Conservation (phyloP, 176 grass and related monocot genomes). For the Aegilops speltoides region DNA sequence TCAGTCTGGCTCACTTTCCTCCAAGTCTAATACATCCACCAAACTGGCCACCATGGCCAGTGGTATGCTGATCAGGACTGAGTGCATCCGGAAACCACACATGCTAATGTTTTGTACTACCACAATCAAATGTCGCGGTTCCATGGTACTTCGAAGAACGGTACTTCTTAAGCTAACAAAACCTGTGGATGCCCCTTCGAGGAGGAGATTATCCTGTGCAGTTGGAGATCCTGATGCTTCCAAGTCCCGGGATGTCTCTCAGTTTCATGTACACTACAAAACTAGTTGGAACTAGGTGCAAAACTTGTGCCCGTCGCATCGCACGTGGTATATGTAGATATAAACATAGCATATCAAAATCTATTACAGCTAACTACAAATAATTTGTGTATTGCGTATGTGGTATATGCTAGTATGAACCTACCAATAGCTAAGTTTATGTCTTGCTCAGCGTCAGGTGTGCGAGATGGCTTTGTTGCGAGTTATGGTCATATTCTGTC, state of each 20-base stretch:
- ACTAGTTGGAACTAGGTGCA: not conserved
- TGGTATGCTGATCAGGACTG: not conserved
- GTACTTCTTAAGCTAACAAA: not conserved
- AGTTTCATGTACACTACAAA: not conserved
- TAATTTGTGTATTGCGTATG: not conserved
- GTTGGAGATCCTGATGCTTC: not conserved
- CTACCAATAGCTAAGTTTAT: not conserved
- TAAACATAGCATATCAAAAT: not conserved
- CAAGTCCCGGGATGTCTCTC: not conserved
- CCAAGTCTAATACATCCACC: not conserved
- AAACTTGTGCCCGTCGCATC: not conserved
- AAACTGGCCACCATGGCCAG: not conserved
- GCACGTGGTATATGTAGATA: not conserved
- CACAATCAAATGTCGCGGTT: not conserved
- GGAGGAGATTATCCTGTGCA: not conserved
- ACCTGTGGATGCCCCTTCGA: not conserved
- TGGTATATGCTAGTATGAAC: not conserved
- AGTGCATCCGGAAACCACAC: not conserved
- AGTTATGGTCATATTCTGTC: not conserved
- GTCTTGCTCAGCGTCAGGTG: not conserved
- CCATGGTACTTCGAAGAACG: not conserved
- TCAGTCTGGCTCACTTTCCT: not conserved
- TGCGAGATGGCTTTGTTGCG: not conserved
- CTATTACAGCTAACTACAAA: not conserved
- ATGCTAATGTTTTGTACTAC: not conserved